Evolutionary conservation across 352 stramenopile species (phyloP), one percentile per base, ranked within the genome.

Genomic region (Globisporangium carolinianum): DNA sequence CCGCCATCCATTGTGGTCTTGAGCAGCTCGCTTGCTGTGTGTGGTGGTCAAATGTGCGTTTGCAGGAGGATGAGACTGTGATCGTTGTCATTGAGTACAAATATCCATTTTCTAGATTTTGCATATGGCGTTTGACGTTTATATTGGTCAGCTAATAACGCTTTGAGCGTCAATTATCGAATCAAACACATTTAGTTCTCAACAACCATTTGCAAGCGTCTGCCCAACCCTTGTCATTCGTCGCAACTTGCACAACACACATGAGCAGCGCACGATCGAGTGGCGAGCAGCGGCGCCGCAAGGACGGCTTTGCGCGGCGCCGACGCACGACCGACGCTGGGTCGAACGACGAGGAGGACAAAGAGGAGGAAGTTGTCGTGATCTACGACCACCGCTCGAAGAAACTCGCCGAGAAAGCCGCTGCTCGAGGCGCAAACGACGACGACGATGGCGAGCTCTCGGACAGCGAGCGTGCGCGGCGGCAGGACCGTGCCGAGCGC

Each of bases 401-500:
- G 55, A 64, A 60, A 17, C 61, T 62, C 52, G 48, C 72, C 42
- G 68, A 76, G 49, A 51, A 63, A 1, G 63, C 57, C 14, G 57
- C 53, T 6, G 32, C 14, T 62, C 24, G 24, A 32, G 24, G 24
- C 24, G 69, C 52, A 38, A 55, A 66, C 5, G 41, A 60, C 1
- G 45, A 47, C 7, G 38, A 53, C 5, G 48, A 43, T 3, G 42
- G 10, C 8, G 58, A 68, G 6, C 41, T 76, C 15, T 61, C 65
- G 1, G 60, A 62, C 14, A 72, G 81, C 18, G 75, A 89, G 50
- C 76, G 70, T 56, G 74, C 74, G 53, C 70, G 79, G 53, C 71
- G 78, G 4, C 59, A 71, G 41, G 76, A 92, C 55, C 76, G 73
- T 35, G 73, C 84, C 32, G 87, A 95, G 57, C 81, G 84, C 9